Evolutionary conservation across 1,284 basidiomycete species (phyloP), one percentile per base, ranked within the genome.

Genomic region (Malassezia japonica): DNA sequence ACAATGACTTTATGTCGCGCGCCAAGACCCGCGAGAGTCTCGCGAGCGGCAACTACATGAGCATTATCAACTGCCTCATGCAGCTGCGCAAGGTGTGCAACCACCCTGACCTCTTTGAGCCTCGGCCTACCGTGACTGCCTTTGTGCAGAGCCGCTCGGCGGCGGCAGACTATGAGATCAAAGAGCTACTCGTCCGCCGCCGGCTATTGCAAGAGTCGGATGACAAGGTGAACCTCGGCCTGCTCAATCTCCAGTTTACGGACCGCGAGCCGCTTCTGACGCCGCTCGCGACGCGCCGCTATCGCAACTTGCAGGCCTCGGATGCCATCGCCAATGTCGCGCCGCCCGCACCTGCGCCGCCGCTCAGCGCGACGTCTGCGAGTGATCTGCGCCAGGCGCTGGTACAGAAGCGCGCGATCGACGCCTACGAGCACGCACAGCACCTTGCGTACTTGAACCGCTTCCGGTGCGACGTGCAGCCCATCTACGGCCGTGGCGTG

Each of bases 1-100:
- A 98, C 75, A 92, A 98, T 77, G 92, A 96, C 73, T 96, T 95
- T 77, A 95, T 98, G 90, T 80, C 84, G 5, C 81, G 92, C 24
- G 83, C 87, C 0, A 83, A 88, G 55, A 96, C 92, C 2, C 81
- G 82, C 34, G 83, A 87, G 62, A 87, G 87, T 13, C 79, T 96
- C 41, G 79, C 84, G 15, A 88, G 86, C 4, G 92, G 91, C 3
- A 90, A 90, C 49, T 80, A 79, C 62, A 75, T 81, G 49, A 78
- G 78, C 45, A 89, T 96, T 55, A 89, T 91, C 74, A 96, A 96
- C 72, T 87, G 92, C 55, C 79, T 96, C 53, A 96, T 96, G 91
- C 92, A 96, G 72, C 79, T 94, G 18, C 81, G 69, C 18, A 73
- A 72, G 50, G 70, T 70, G 33, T 92, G 90, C 77, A 94, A 94